Percentiles rank a stretch among this genome's conserved stretches.
phyloP scores from a whole-genome alignment of 2,329 filamentous ascomycete genomes.

The Purpureocillium lavendulum region DNA sequence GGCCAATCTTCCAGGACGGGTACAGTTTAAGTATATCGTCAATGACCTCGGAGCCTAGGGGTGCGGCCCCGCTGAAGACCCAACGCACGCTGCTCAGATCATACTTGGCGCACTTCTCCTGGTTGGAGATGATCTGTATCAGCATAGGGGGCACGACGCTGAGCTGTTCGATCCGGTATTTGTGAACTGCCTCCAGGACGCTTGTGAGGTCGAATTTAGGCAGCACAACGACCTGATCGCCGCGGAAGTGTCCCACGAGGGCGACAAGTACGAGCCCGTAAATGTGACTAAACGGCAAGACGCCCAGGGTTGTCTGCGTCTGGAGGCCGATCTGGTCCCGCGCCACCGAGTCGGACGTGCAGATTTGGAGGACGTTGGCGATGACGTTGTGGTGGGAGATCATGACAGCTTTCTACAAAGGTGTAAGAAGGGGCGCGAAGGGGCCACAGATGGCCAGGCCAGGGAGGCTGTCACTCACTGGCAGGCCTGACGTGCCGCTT shows the following conservation, averaged over 20 bases:
- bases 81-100: slow-evolving; percentile 58
- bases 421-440: background rate
- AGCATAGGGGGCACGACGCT: slow-evolving; percentile 73
- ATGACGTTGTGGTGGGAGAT: slow-evolving; percentile 75
- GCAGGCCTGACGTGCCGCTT: slow-evolving; percentile 70
- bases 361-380: slow-evolving; percentile 61
- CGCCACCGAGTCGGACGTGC: slow-evolving; percentile 30
- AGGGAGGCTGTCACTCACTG: slow-evolving; percentile 35
- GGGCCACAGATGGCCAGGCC: background rate
- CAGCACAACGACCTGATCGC: slow-evolving; percentile 65
- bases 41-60: slow-evolving; percentile 61
- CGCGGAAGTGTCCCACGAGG: slow-evolving; percentile 57
- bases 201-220: slow-evolving; percentile 67
- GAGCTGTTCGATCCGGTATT: slow-evolving; percentile 58
- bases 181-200: slow-evolving; percentile 56
- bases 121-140: slow-evolving; percentile 61
- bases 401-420: slow-evolving; percentile 67
- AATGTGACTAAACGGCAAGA: slow-evolving; percentile 78
- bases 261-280: slow-evolving; percentile 68
- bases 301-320: slow-evolving; percentile 47
- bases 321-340: slow-evolving; percentile 26
- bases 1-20: slow-evolving; percentile 57
- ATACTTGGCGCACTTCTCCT: slow-evolving; percentile 49
- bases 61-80: slow-evolving; percentile 68
- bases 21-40: slow-evolving; percentile 52